These are phyloP conservation scores for Lojkania enalia DNA, from an alignment of 2,329 filamentous ascomycete genomes.

Conservation along the genomic window DNA sequence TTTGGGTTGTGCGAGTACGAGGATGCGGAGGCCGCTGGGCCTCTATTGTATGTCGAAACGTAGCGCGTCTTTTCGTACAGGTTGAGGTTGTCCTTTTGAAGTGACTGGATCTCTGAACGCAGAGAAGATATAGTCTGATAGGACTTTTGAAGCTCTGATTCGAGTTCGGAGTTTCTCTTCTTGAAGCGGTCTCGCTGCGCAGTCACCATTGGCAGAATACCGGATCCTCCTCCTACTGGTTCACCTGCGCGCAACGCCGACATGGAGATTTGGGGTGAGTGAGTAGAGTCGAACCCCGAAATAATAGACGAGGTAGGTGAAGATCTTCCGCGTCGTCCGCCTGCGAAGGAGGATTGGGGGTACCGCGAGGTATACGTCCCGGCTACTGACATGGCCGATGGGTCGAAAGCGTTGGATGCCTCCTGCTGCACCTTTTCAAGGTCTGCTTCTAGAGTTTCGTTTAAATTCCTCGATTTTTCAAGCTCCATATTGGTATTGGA, in stretches of 20 bases:
- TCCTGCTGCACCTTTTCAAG: constrained; percentile 85
- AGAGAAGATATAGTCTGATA: constrained; percentile 83
- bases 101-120: constrained; percentile 83
- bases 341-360: constrained; percentile 62
- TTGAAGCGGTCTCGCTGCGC: constrained; percentile 98
- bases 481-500: constrained; percentile 82
- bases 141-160: constrained; percentile 83
- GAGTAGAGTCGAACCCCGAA: constrained; percentile 75
- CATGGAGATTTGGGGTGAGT: constrained; percentile 47
- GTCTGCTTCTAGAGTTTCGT: constrained; percentile 88
- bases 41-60: constrained; percentile 87
- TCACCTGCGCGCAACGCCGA: constrained; percentile 67
- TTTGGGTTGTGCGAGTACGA: constrained; percentile 73
- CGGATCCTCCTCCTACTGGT: constrained; percentile 73
- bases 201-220: constrained; percentile 96
- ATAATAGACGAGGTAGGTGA: constrained; percentile 98
- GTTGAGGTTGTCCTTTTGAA: constrained; percentile 95
- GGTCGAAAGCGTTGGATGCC: constrained; percentile 77
- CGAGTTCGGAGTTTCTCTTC: constrained; percentile 88
- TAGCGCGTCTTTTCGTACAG: constrained; percentile 98
- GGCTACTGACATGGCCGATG: constrained; percentile 85
- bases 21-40: constrained; percentile 64
- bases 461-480: constrained; percentile 80
- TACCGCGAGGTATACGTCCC: constrained; percentile 86
- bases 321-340: constrained; percentile 64